Percentiles rank a stretch among this genome's conserved stretches.
These are phyloP conservation scores for Thielaviopsis populi DNA, from an alignment of 2,329 filamentous ascomycete species.

Conservation along the genomic window DNA sequence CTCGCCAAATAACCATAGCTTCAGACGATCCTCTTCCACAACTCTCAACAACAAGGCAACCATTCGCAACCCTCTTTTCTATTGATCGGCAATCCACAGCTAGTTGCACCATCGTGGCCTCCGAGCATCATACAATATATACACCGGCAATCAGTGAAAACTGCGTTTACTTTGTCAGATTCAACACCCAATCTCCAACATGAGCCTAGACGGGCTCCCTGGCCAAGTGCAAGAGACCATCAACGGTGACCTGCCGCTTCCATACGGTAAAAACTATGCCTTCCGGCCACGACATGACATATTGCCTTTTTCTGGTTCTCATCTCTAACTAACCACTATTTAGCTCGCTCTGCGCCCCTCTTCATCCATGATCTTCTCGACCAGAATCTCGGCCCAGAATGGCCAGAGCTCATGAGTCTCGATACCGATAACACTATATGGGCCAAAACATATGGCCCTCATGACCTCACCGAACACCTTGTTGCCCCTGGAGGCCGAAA, in stretches of 20 bases:
- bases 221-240: conserved; percentile 11
- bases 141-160: background rate
- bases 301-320: background rate
- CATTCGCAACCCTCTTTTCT: background rate
- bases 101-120: background rate
- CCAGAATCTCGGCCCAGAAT: conserved; percentile 17
- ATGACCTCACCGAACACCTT: conserved; percentile 7
- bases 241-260: conserved; percentile 14
- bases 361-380: conserved; percentile 18
- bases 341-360: conserved; percentile 17
- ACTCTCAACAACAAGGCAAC: background rate
- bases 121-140: background rate
- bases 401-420: conserved; percentile 16
- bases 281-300: background rate
- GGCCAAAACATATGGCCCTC: conserved; percentile 7
- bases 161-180: background rate
- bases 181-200: background rate
- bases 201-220: conserved; percentile 8
- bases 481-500: conserved; percentile 10
- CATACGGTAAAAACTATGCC: conserved; percentile 14
- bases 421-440: conserved; percentile 9
- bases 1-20: background rate
- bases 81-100: background rate
- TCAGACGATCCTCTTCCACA: background rate
- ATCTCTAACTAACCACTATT: background rate